phyloP scores from a whole-genome alignment of 805 yeast genomes.

The Candida xiaguanensis region DNA sequence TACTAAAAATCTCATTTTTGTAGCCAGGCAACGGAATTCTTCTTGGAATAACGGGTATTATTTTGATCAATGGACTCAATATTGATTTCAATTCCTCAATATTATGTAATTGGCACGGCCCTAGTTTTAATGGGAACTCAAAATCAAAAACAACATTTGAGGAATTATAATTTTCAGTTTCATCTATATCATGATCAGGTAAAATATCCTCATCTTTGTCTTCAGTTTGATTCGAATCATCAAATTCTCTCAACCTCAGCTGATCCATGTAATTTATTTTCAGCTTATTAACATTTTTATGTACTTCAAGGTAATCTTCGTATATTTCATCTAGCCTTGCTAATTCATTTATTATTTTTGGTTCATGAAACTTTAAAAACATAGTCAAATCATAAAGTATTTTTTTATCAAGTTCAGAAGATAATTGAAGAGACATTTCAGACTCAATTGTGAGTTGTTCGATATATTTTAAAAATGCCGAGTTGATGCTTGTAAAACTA shows the following conservation, averaged over 20 bases:
- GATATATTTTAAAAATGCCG: conserved; percentile 13
- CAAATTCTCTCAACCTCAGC: conserved; percentile 29
- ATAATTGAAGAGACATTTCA: conserved; percentile 19
- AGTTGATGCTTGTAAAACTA: not conserved
- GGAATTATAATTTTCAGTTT: too few species aligned
- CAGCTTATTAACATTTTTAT: conserved; percentile 24
- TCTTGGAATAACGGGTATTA: conserved; percentile 25
- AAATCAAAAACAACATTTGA: conserved; percentile 15
- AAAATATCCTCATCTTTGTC: not conserved
- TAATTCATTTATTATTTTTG: conserved; percentile 22
- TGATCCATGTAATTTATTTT: conserved; percentile 28
- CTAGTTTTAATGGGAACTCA: conserved; percentile 31
- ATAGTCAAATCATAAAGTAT: conserved; percentile 31
- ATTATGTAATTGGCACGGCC: conserved; percentile 18
- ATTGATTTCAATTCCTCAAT: conserved; percentile 19
- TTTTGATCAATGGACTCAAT: conserved; percentile 17
- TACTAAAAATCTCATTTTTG: conserved; percentile 35
- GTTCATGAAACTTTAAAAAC: conserved; percentile 35
- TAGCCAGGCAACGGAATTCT: conserved; percentile 40
- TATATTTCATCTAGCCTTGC: conserved; percentile 20
- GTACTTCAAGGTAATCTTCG: conserved; percentile 22
- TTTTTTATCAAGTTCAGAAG: conserved; percentile 30
- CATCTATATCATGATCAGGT: not conserved
- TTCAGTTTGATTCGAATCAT: too few species aligned
- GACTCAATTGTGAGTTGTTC: conserved; percentile 22